Evolutionary conservation across 352 stramenopile species (phyloP), one percentile per base, ranked within the genome.

Genomic region (Phytophthora tubulina): DNA sequence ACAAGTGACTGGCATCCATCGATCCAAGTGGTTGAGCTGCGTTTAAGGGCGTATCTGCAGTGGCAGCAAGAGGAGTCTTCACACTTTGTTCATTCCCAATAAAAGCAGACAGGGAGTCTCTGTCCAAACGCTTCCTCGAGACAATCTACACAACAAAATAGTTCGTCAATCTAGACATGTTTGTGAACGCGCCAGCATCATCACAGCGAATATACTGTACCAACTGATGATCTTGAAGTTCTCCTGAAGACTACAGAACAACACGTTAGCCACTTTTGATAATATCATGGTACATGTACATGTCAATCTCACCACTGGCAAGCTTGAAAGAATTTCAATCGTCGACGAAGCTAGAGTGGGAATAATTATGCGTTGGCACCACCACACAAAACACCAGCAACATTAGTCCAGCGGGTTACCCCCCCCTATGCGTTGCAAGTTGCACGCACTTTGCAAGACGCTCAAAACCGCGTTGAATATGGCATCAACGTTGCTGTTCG

Each of bases 371-470:
- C 21, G 31, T 48, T 60, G 36, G 21, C n/a, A 48, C 50, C 32
- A 33, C 11, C 21, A 53, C 31, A 53, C 30, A 35, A 58, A 62
- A 42, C 38, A 57, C 14, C 30, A 65, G 45, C 53, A 63, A 14
- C n/a, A 69, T 48, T 69, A 46, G 53, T 48, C 30, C 13, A 36
- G 21, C 9, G 21, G 45, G 10, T 13, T 36, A 49, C 41, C 9
- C 44, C 35, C 17, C 21, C 4, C 42, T 62, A 4, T n/a, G 14
- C 21, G 32, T 10, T 36, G 17, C 3, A 21, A 3, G 36, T 31
- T 45, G n/a, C 21, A 66, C 75, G 39, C 41, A 82, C 77, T 64
- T 77, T 73, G 55, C 36, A 85, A 44, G 27, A 71, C 64, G 7
- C 42, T 48, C 5, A 81, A 39, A n/a, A 79, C 55, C 4, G 49